These are phyloP conservation scores for Malus hybrid DNA, from an alignment of 331 rosid species.

Conservation along the genomic window DNA sequence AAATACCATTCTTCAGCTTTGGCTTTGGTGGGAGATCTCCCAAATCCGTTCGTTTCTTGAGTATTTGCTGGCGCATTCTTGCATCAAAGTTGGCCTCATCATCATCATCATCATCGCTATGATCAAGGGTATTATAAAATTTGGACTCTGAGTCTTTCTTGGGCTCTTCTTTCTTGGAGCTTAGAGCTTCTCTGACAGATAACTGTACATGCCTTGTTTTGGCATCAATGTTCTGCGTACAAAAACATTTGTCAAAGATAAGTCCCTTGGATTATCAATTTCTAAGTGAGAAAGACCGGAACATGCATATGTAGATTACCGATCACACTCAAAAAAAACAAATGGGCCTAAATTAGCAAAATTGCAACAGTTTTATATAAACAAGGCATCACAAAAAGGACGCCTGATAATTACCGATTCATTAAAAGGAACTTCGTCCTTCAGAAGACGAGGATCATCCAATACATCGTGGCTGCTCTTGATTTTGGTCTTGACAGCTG, in stretches of 20 bases:
- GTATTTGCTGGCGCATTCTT: conserved; percentile 82
- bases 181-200: conserved; percentile 78
- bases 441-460: conserved; percentile 94
- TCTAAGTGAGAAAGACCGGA: not conserved
- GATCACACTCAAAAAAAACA: not conserved
- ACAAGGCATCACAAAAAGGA: not conserved
- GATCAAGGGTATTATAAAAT: conserved; percentile 23
- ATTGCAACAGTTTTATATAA: not conserved
- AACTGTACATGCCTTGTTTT: conserved; percentile 61
- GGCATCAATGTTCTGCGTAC: conserved; percentile 40
- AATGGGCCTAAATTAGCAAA: not conserved
- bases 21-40: conserved; percentile 63
- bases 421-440: conserved; percentile 36
- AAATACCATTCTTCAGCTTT: conserved; percentile 50
- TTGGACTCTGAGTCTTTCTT: conserved; percentile 38
- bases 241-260: conserved; percentile 5
- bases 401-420: conserved; percentile 39
- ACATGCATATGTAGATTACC: not conserved
- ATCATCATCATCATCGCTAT: conserved; percentile 46
- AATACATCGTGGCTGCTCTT: conserved; percentile 95
- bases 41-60: conserved; percentile 62
- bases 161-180: conserved; percentile 61
- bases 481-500: conserved; percentile 69
- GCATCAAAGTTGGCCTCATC: conserved; percentile 73
- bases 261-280: not conserved